Base-by-base conservation (phyloP, 306 rosid species). In the Malus domestica region DNA sequence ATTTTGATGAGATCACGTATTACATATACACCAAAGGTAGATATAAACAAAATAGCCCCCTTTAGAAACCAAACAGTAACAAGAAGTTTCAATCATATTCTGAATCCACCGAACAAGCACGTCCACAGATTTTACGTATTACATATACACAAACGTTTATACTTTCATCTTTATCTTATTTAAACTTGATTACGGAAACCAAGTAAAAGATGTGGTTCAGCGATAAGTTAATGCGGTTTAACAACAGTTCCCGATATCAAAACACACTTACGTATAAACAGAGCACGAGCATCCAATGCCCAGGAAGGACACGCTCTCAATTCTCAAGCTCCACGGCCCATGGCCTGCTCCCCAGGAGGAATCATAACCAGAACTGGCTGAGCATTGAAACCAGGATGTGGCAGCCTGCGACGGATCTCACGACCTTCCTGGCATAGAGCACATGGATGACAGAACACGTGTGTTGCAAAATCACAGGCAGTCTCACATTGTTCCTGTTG, bases 341-440 rank as follows among this genome's bases (percentile, higher is more conserved):
- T 92, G 84, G 69, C 73, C 88, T 95, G 97, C 87, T 88, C 96
- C 16, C 59, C 67, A 1, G 99, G 99, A n/a, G 99, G 96, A 71
- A 96, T 87, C 97, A 90, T 96, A 77, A 86, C 92, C 79, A 92
- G 76, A 78, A 90, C 86, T 2, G 89, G 88, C 66, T 86, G 98
- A 32, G 90, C 90, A 83, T 88, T 92, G 77, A 92, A 87, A 20
- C 96, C 99, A 0, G 99, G 98, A 82, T 96, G 99, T 72, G 91
- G 96, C 70, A 87, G 58, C 83, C 90, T 87, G 15, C 97, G 96
- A 29, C 98, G 99, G 81, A 96, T 85, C 88, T 96, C 97, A 25
- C 99, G 99, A 10, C 93, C 98, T 81, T 96, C 99, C 84, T 96
- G 98, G 78, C 99, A 96, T 38, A 96, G 96, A 62, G 99, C 93